phyloP scores from a whole-genome alignment of 2,329 filamentous ascomycete genomes.

The Nemania sp. region DNA sequence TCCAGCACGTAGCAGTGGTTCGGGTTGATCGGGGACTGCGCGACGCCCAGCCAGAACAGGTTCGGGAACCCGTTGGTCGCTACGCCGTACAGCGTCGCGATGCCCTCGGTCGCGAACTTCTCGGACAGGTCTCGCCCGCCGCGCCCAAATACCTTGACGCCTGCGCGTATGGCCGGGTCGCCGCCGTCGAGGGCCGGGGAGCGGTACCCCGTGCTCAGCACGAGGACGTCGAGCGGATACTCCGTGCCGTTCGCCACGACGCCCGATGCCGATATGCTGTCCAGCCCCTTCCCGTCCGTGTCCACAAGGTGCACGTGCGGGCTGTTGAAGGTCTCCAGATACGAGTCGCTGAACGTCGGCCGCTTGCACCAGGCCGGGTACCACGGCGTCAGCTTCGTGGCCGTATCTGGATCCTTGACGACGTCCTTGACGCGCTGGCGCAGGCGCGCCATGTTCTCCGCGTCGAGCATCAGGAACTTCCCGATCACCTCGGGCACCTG shows the following conservation, averaged over 20 bases:
- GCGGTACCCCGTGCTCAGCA: slow-evolving; percentile 55
- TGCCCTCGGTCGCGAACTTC: slow-evolving; percentile 51
- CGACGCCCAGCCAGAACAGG: slow-evolving; percentile 60
- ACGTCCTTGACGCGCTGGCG: slow-evolving; percentile 60
- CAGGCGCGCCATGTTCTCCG: slow-evolving; percentile 56
- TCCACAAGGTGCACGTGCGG: slow-evolving; percentile 70
- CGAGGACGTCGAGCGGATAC: slow-evolving; percentile 57
- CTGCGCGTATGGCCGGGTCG: slow-evolving; percentile 57
- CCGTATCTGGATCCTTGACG: slow-evolving; percentile 65
- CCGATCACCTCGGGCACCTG: slow-evolving; percentile 54
- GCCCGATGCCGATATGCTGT: slow-evolving; percentile 58
- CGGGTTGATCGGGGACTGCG: slow-evolving; percentile 54
- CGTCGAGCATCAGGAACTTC: slow-evolving; percentile 56
- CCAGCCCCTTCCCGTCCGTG: slow-evolving; percentile 66
- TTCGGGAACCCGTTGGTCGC: slow-evolving; percentile 65
- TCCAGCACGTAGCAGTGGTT: slow-evolving; percentile 44
- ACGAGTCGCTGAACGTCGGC: slow-evolving; percentile 71
- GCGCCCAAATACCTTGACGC: slow-evolving; percentile 43
- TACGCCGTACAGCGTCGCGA: slow-evolving; percentile 65
- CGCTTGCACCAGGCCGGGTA: slow-evolving; percentile 74
- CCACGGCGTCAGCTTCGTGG: slow-evolving; percentile 58
- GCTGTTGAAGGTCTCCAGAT: slow-evolving; percentile 69
- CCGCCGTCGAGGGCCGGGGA: slow-evolving; percentile 58
- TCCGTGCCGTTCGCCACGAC: slow-evolving; percentile 61
- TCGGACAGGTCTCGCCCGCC: slow-evolving; percentile 42